Conservation (phyloP, 176 grass and related monocot genomes). For the Hyparrhenia diplandra region DNA sequence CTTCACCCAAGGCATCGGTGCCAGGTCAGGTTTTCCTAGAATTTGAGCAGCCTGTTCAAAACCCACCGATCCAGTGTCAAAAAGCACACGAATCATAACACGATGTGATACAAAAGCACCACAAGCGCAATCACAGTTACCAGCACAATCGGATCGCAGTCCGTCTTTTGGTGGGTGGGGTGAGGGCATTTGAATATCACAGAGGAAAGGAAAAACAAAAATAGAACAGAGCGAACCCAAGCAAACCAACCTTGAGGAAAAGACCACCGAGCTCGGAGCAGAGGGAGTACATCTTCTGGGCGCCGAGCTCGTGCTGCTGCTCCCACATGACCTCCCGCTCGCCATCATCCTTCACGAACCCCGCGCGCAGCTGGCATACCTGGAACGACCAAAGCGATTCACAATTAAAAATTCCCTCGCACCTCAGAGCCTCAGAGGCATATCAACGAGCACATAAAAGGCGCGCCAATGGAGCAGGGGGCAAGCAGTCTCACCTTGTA, state of each 20-base stretch:
- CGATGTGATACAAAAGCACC: no score
- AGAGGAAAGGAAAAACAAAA: no score
- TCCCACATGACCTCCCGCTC: constrained; percentile 81
- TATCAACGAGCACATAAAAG: neutral
- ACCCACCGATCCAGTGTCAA: no score
- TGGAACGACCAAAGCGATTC: constrained; percentile 4
- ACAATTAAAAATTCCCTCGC: neutral
- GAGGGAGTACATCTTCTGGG: constrained; percentile 93
- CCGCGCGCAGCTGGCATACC: constrained; percentile 66
- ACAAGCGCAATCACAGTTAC: no score
- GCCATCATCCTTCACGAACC: constrained; percentile 57
- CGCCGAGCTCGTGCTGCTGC: constrained; percentile 82
- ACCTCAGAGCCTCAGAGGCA: neutral
- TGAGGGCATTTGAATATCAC: no score
- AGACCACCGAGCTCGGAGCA: constrained; percentile 90
- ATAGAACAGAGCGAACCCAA: neutral
- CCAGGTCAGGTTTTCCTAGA: constrained; percentile 87
- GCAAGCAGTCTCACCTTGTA: constrained; percentile 57
- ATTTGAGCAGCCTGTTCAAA: constrained; percentile 78
- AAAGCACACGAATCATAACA: no score
- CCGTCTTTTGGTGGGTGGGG: no score
- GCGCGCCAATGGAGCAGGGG: neutral
- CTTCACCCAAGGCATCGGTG: constrained; percentile 88
- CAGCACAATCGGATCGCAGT: no score
- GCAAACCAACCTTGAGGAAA: constrained; percentile 78